Percentiles rank a stretch among this genome's conserved stretches.
Evolutionary conservation across 495 filamentous ascomycete species (phyloP).

Genomic region (Annulohypoxylon stygium): DNA sequence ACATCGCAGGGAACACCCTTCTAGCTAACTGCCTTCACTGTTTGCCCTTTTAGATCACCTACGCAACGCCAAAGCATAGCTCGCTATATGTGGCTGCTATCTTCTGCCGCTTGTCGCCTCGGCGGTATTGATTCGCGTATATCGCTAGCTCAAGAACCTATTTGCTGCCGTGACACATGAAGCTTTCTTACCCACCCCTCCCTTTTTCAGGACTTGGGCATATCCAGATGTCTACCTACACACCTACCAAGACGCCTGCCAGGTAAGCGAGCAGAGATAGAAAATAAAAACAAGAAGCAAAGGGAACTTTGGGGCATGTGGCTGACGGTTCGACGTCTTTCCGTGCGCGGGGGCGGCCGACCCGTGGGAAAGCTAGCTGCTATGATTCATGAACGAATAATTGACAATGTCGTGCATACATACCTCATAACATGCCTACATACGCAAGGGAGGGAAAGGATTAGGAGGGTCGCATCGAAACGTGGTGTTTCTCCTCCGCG

Average conservation of each 20-base stretch:
- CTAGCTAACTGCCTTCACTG: neutral
- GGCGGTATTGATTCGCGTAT: slow-evolving; percentile 31
- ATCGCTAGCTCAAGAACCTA: slow-evolving; percentile 35
- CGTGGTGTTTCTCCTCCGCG: slow-evolving; percentile 47
- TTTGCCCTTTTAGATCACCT: neutral
- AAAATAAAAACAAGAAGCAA: neutral
- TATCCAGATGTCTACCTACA: neutral
- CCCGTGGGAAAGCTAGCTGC: neutral
- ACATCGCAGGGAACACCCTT: slow-evolving; percentile 9
- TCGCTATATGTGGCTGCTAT: neutral
- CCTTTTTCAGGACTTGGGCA: neutral
- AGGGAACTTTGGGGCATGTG: slow-evolving; percentile 19
- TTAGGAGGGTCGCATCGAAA: slow-evolving; percentile 36
- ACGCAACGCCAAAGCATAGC: neutral
- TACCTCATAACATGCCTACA: neutral
- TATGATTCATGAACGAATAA: slow-evolving; percentile 27
- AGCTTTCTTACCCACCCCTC: slow-evolving; percentile 6
- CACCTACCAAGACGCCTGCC: neutral
- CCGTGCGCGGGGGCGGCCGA: slow-evolving; percentile 1
- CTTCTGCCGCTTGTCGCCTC: neutral
- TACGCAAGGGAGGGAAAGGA: neutral
- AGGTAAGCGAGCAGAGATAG: neutral
- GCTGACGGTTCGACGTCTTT: slow-evolving; percentile 8
- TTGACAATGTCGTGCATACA: slow-evolving; percentile 35
- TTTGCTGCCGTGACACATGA: slow-evolving; percentile 42